These are phyloP conservation scores for Cutaneotrichosporon curvatum DNA, from an alignment of 1,284 basidiomycete genomes.

Conservation along the genomic window DNA sequence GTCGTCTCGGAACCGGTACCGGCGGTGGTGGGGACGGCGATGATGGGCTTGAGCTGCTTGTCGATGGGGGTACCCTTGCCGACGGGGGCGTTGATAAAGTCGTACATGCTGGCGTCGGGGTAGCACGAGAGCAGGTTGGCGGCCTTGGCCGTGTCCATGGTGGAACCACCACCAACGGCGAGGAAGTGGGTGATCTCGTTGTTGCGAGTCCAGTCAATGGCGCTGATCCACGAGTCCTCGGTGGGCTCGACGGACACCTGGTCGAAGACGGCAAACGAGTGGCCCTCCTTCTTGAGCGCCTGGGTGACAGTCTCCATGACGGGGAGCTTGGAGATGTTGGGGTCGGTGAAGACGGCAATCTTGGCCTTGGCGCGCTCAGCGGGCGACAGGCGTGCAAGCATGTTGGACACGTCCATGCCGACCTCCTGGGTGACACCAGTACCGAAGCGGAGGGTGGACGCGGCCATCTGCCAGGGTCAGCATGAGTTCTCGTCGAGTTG, in stretches of 20 bases:
- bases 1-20: constrained; percentile 96
- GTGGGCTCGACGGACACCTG: constrained; percentile 83
- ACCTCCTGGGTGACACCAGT: constrained; percentile 84
- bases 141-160: constrained; percentile 92
- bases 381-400: constrained; percentile 27
- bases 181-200: constrained; percentile 90
- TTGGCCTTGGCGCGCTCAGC: constrained; percentile 44
- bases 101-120: constrained; percentile 82
- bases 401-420: constrained; percentile 50
- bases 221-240: constrained; percentile 60
- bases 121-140: constrained; percentile 78
- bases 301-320: constrained; percentile 65
- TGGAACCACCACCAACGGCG: constrained; percentile 89
- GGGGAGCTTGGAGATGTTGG: constrained; percentile 68
- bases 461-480: constrained; percentile 61
- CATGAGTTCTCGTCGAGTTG: neutral
- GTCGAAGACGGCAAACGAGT: constrained; percentile 74
- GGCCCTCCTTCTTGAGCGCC: constrained; percentile 30
- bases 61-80: constrained; percentile 84
- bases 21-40: constrained; percentile 91
- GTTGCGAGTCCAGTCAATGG: constrained; percentile 77
- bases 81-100: constrained; percentile 94
- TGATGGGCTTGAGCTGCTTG: constrained; percentile 69
- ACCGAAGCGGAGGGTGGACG: constrained; percentile 81
- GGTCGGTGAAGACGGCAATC: constrained; percentile 91